A percentile compares a stretch with the other conserved stretches of the same genome.
phyloP scores from a whole-genome alignment of 768 basidiomycete genomes.

The Obba rivulosa region DNA sequence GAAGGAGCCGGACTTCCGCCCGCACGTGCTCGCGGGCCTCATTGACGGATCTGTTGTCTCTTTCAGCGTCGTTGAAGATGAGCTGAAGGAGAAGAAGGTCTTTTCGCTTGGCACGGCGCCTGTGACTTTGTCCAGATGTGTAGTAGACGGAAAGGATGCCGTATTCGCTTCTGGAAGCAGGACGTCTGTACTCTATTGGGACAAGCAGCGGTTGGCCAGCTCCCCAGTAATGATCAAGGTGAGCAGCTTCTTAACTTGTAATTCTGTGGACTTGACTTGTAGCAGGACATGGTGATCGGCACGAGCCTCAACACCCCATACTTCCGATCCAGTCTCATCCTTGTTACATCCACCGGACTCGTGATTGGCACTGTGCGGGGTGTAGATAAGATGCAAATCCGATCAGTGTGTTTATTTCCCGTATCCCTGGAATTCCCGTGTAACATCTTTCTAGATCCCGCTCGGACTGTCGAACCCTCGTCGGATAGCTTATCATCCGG shows the following conservation, averaged over 20 bases:
- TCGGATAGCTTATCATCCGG: slow-evolving; percentile 55
- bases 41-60: slow-evolving; percentile 68
- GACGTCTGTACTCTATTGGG: slow-evolving; percentile 64
- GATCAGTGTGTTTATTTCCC: slow-evolving; percentile 45
- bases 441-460: slow-evolving; percentile 43
- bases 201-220: slow-evolving; percentile 56
- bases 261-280: not conserved
- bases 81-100: slow-evolving; percentile 46
- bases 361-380: slow-evolving; percentile 62
- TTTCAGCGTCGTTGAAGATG: slow-evolving; percentile 34
- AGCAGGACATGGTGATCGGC: slow-evolving; percentile 44
- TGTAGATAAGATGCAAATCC: slow-evolving; percentile 76
- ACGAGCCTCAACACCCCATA: slow-evolving; percentile 45
- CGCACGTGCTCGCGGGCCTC: slow-evolving; percentile 67
- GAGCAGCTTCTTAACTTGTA: not conserved
- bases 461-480: slow-evolving; percentile 71
- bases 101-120: slow-evolving; percentile 65
- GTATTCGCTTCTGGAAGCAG: slow-evolving; percentile 72
- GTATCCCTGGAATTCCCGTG: not conserved
- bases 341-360: slow-evolving; percentile 50
- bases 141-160: slow-evolving; percentile 44
- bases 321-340: slow-evolving; percentile 50
- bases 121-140: slow-evolving; percentile 52
- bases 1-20: slow-evolving; percentile 35
- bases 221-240: slow-evolving; percentile 75